phyloP scores from a whole-genome alignment of 2,329 filamentous ascomycete species.

The Exophiala sp. region DNA sequence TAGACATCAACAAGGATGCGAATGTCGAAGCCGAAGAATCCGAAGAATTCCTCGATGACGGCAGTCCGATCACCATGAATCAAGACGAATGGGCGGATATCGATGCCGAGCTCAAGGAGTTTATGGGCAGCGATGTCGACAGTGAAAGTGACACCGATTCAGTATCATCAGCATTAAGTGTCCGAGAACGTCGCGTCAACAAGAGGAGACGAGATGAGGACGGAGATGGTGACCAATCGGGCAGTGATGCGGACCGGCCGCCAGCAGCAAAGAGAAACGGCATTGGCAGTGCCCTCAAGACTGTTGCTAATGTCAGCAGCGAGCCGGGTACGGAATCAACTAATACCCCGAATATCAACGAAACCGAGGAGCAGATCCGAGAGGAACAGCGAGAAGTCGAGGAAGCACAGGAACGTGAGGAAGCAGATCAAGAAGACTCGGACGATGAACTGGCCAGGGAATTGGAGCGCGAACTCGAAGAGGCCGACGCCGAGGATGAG shows the following conservation, averaged over 20 bases:
- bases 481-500: slow-evolving; percentile 26
- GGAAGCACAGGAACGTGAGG: slow-evolving; percentile 31
- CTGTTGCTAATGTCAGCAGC: slow-evolving; percentile 17
- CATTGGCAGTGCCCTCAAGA: slow-evolving; percentile 20
- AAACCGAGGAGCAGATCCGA: slow-evolving; percentile 28
- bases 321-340: slow-evolving; percentile 11
- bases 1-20: slow-evolving; percentile 35
- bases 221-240: slow-evolving; percentile 45
- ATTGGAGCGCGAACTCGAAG: slow-evolving; percentile 59
- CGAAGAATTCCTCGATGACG: slow-evolving; percentile 32
- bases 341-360: slow-evolving; percentile 7
- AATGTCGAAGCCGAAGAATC: slow-evolving; percentile 48
- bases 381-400: slow-evolving; percentile 31
- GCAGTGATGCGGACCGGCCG: slow-evolving; percentile 30
- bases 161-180: slow-evolving; percentile 31
- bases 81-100: slow-evolving; percentile 61
- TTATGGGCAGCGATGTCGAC: slow-evolving; percentile 54
- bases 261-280: slow-evolving; percentile 30
- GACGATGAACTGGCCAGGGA: slow-evolving; percentile 51
- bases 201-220: slow-evolving; percentile 57
- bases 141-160: slow-evolving; percentile 49
- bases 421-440: slow-evolving; percentile 38
- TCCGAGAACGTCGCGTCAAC: slow-evolving; percentile 15
- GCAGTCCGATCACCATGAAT: slow-evolving; percentile 51
- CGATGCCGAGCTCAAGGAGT: slow-evolving; percentile 72